A percentile compares a stretch with the other conserved stretches of the same genome.
Conservation (phyloP, 202 grass and related monocot genomes). For the Dendrocalamus latiflorus region DNA sequence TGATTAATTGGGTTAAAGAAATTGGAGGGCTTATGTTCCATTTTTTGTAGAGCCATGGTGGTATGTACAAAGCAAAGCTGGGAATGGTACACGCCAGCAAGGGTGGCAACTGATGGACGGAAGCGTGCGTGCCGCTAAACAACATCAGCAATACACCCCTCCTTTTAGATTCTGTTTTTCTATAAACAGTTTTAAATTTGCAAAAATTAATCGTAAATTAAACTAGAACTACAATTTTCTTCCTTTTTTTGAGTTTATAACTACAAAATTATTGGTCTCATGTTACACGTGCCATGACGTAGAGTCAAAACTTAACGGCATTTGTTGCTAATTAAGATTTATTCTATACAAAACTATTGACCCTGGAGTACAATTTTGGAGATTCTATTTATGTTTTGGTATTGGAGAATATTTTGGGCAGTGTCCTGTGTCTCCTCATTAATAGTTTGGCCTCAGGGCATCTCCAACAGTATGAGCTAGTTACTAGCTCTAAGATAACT, state of each 20-base stretch:
- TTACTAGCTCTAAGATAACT: no score
- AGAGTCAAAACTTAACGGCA: not conserved
- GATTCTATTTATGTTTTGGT: not conserved
- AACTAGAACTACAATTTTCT: not conserved
- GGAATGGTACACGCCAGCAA: constrained; percentile 10
- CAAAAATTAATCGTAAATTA: not conserved
- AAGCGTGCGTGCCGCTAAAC: constrained; percentile 38
- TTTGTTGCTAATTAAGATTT: not conserved
- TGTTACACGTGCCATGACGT: not conserved
- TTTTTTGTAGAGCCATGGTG: no score
- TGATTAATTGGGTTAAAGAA: no score
- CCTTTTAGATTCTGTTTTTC: not conserved
- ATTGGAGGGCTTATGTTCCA: no score
- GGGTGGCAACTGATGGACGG: constrained; percentile 29
- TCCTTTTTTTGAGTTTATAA: not conserved
- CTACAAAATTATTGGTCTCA: not conserved
- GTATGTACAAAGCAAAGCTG: no score
- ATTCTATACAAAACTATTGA: not conserved
- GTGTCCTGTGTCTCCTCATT: no score
- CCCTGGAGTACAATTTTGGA: not conserved
- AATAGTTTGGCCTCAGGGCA: no score
- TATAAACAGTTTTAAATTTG: no score
- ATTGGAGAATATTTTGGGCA: constrained; percentile 25
- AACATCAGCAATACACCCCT: not conserved
- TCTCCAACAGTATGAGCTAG: no score